Evolutionary conservation across 139 green algal genomes (phyloP), one percentile per base, ranked within the genome.

Genomic region (Coccomyxa sp.): DNA sequence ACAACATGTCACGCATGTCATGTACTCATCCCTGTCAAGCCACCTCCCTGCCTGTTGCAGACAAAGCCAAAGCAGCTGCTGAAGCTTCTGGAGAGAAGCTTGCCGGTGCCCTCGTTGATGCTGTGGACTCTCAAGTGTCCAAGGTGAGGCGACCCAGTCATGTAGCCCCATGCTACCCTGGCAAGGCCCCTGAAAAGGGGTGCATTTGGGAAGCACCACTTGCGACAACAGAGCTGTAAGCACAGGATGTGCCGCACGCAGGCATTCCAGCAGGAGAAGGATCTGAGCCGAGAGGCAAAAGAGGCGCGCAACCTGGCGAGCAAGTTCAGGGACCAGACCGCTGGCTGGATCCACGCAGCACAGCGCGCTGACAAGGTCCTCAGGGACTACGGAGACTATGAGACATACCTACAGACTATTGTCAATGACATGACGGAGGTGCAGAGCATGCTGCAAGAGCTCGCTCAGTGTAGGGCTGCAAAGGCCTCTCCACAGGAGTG

Each of bases 381-480:
- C 36, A 85, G 84, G 80, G 55, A 82, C 69, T 77, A 82, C 27
- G 86, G 86, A 1, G 86, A 90, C 71, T 78, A 84, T 18, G 79
- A 88, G 54, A 81, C 84, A 39, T 88, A 89, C 75, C 70, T 82
- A 41, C 68, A 64, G 71, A 69, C 81, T 29, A 44, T 83, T 4
- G 71, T 40, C 7, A 16, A 50, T 7, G 76, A 86, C n/a, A 40
- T 81, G 38, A 44, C 50, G 7, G 72, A 36, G 35, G 6, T 68
- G 24, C 68, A 50, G 39, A 24, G 33, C 3, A 76, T 39, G n/a
- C 54, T 69, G 68, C 68, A 79, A 55, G 39, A 73, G 64, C 68
- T 78, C 33, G 12, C 14, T 29, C 69, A 70, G 70, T 78, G 35
- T 10, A 73, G 69, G 39, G 35, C 29, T 55, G 38, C 6, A 55